A percentile compares a stretch with the other conserved stretches of the same genome.
phyloP scores from a whole-genome alignment of 257 asterid species.

The Solanum phureja region DNA sequence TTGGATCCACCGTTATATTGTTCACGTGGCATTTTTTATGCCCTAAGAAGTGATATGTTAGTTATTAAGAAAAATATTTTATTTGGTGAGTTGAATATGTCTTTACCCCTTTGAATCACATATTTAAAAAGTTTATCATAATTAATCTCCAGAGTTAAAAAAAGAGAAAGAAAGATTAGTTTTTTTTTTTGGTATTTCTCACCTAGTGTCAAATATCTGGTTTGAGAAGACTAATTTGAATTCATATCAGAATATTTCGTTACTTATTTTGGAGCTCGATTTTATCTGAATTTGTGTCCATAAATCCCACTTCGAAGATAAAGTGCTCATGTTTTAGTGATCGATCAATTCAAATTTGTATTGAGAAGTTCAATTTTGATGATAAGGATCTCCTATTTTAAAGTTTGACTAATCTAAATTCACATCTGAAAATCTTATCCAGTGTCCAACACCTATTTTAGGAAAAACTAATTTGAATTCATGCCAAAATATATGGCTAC shows the following conservation, averaged over 20 bases:
- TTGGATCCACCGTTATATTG: neutral
- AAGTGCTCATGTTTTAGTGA: fast-evolving
- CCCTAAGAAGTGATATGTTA: neutral
- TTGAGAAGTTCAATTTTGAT: neutral
- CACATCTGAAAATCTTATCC: neutral
- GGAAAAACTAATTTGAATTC: neutral
- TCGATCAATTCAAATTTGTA: neutral
- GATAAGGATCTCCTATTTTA: neutral
- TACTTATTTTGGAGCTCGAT: neutral
- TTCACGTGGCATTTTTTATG: neutral
- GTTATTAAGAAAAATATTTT: neutral
- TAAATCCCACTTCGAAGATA: neutral
- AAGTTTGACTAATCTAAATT: neutral
- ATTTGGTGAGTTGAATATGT: neutral
- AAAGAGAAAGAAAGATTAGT: neutral
- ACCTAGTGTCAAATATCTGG: neutral
- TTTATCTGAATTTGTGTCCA: neutral
- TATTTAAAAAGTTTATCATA: neutral
- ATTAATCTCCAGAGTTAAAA: neutral
- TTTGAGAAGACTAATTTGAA: neutral
- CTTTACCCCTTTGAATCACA: neutral
- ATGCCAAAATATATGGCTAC: neutral
- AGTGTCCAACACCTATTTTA: neutral
- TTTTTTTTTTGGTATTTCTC: neutral
- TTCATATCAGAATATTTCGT: neutral